A percentile compares a stretch with the other conserved stretches of the same genome.
phyloP scores from a whole-genome alignment of 352 stramenopile species.

The Globisporangium emineosum region DNA sequence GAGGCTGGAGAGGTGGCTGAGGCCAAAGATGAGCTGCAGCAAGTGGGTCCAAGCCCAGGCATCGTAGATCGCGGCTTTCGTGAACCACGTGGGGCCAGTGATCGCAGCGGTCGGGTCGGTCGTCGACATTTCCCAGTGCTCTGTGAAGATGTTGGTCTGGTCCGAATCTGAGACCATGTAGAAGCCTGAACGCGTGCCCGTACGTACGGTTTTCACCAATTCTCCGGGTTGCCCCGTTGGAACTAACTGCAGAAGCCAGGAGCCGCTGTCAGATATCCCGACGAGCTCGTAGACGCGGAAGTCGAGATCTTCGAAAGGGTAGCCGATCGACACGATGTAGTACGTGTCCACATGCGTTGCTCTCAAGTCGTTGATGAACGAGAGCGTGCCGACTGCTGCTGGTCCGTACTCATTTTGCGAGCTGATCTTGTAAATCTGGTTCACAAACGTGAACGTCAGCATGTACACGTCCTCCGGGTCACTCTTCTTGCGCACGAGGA shows the following conservation, averaged over 20 bases:
- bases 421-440: slow-evolving; percentile 35
- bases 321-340: slow-evolving; percentile 30
- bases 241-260: slow-evolving; percentile 34
- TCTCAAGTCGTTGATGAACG: slow-evolving; percentile 29
- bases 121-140: slow-evolving; percentile 27
- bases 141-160: slow-evolving; percentile 40
- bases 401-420: slow-evolving; percentile 25
- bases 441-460: slow-evolving; percentile 28
- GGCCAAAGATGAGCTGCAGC: slow-evolving; percentile 39
- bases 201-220: slow-evolving; percentile 4
- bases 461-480: slow-evolving; percentile 25
- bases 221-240: slow-evolving; percentile 2
- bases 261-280: slow-evolving; percentile 19
- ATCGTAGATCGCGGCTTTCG: slow-evolving; percentile 25
- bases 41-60: slow-evolving; percentile 47
- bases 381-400: slow-evolving; percentile 23
- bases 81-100: slow-evolving; percentile 28
- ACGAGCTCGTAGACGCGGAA: slow-evolving; percentile 28
- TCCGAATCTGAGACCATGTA: slow-evolving; percentile 31
- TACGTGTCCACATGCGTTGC: slow-evolving; percentile 14
- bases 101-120: slow-evolving; percentile 22
- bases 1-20: slow-evolving; percentile 30
- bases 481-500: slow-evolving; percentile 31
- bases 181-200: slow-evolving; percentile 32
- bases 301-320: slow-evolving; percentile 23